These are phyloP conservation scores for Pythium rhizo-oryzae DNA, from an alignment of 352 stramenopile species.

Conservation along the genomic window DNA sequence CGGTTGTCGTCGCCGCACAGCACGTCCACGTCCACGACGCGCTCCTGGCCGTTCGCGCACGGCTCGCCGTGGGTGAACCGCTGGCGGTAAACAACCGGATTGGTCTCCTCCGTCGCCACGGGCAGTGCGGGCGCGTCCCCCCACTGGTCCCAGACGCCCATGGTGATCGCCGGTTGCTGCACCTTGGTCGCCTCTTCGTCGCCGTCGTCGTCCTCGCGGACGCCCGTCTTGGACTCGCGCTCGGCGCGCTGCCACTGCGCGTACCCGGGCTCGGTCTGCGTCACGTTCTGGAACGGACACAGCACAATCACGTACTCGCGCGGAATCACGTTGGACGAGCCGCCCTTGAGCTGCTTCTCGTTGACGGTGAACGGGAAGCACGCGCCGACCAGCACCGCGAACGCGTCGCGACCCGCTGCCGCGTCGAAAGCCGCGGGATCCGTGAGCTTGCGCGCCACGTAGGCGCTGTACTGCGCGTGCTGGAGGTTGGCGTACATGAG, in stretches of 20 bases:
- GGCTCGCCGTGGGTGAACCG: constrained; percentile 80
- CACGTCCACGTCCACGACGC: constrained; percentile 70
- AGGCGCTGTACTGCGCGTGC: constrained; percentile 49
- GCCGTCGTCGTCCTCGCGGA: constrained; percentile 19
- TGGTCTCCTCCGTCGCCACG: neutral
- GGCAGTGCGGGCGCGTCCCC: neutral
- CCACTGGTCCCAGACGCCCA: constrained; percentile 78
- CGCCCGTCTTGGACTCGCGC: constrained; percentile 30
- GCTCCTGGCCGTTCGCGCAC: constrained; percentile 85
- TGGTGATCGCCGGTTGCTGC: constrained; percentile 35
- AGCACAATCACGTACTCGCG: constrained; percentile 56
- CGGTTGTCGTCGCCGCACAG: constrained; percentile 76
- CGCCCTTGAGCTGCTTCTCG: constrained; percentile 75
- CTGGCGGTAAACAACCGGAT: constrained; percentile 30
- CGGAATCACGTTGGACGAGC: constrained; percentile 78
- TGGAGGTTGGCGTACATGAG: constrained; percentile 53
- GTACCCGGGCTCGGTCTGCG: constrained; percentile 71
- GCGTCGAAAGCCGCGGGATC: constrained; percentile 50
- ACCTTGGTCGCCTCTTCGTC: constrained; percentile 19
- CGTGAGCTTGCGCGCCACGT: constrained; percentile 51
- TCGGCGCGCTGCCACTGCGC: constrained; percentile 52
- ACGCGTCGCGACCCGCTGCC: constrained; percentile 45
- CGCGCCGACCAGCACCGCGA: constrained; percentile 59
- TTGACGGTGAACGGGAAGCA: constrained; percentile 72
- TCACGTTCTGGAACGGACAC: constrained; percentile 84